Evolutionary conservation across 2,329 filamentous ascomycete species (phyloP).

Genomic region (Cyphellophora europaea): DNA sequence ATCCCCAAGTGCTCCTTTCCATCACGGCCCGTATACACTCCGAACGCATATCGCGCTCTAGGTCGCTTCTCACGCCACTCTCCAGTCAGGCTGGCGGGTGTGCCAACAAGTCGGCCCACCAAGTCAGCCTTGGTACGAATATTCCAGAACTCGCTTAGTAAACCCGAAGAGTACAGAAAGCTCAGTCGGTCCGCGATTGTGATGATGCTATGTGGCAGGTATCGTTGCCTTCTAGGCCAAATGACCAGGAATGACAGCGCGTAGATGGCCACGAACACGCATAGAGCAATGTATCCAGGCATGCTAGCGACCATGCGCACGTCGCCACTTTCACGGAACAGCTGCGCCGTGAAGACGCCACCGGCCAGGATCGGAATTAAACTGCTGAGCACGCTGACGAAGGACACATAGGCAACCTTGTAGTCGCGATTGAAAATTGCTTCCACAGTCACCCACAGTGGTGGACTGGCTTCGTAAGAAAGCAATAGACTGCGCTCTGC

Average conservation of each 20-base stretch:
- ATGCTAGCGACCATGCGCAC: conserved; percentile 62
- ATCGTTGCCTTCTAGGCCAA: conserved; percentile 50
- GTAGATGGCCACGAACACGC: conserved; percentile 64
- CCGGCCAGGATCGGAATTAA: conserved; percentile 50
- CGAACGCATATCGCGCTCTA: conserved; percentile 42
- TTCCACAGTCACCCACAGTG: conserved; percentile 42
- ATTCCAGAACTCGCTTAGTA: conserved; percentile 66
- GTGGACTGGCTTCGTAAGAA: conserved; percentile 46
- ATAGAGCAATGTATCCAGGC: conserved; percentile 62
- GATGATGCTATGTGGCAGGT: conserved; percentile 63
- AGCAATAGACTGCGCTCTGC: conserved; percentile 49
- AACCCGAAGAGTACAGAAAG: conserved; percentile 64
- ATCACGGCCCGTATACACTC: conserved; percentile 48
- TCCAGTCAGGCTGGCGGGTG: conserved; percentile 30
- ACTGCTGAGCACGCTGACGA: conserved; percentile 43
- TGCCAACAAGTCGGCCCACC: conserved; percentile 55
- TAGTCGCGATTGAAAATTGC: conserved; percentile 48
- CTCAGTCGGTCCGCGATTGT: conserved; percentile 69
- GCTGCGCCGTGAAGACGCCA: conserved; percentile 54
- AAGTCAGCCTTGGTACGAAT: conserved; percentile 60
- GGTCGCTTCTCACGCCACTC: conserved; percentile 6
- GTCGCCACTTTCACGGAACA: conserved; percentile 37
- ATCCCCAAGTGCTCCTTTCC: conserved; percentile 52
- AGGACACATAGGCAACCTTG: conserved; percentile 47
- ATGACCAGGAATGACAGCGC: conserved; percentile 53